These are phyloP conservation scores for Colletotrichum salicis DNA, from an alignment of 2,329 filamentous ascomycete species.

Conservation along the genomic window DNA sequence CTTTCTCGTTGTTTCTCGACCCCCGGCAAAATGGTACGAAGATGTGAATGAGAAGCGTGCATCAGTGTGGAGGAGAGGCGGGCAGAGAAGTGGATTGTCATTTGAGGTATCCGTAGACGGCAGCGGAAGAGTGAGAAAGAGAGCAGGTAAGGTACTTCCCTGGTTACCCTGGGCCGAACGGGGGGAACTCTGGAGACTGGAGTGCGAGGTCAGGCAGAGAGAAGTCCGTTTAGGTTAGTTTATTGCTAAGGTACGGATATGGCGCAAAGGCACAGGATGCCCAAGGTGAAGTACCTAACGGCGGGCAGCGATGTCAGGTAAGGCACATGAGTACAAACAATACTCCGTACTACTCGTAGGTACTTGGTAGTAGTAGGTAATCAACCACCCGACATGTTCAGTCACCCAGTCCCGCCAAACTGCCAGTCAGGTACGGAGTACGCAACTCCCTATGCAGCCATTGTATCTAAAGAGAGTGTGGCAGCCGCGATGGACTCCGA, in stretches of 20 bases:
- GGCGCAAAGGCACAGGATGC: slow-evolving; percentile 7
- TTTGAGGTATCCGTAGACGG: not conserved
- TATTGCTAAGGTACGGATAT: not conserved
- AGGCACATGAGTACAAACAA: not conserved
- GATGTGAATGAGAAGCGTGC: slow-evolving; percentile 14
- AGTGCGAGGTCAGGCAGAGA: not conserved
- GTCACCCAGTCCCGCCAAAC: not conserved
- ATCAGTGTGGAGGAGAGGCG: slow-evolving; percentile 9
- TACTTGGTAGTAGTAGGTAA: not conserved
- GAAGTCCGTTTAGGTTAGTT: not conserved
- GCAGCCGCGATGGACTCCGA: not conserved
- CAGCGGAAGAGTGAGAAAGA: not conserved
- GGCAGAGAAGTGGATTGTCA: slow-evolving; percentile 1
- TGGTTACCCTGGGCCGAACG: not conserved
- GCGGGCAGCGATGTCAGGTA: too few species aligned
- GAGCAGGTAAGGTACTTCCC: not conserved
- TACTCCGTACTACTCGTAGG: too few species aligned
- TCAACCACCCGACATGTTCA: not conserved
- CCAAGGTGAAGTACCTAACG: not conserved
- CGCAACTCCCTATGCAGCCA: too few species aligned
- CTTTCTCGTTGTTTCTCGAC: slow-evolving; percentile 7
- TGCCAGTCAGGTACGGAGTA: not conserved
- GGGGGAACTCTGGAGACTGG: not conserved
- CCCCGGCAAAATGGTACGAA: not conserved
- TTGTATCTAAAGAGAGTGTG: too few species aligned